A percentile compares a stretch with the other conserved stretches of the same genome.
Conservation (phyloP, 78 protist genomes). For the Dictyostelium firmibasis region DNA sequence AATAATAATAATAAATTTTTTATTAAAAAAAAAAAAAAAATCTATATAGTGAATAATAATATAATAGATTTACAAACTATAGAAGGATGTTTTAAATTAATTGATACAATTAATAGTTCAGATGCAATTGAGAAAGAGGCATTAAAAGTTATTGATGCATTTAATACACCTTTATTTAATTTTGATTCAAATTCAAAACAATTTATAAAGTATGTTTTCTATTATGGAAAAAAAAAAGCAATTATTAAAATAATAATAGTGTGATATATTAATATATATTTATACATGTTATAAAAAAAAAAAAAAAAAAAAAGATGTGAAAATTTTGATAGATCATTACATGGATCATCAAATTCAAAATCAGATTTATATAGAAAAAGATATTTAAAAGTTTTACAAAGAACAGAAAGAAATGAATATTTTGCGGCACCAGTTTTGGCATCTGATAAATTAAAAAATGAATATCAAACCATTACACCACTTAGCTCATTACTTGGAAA, state of each 20-base stretch:
- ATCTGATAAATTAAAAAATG: background rate
- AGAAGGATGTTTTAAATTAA: background rate
- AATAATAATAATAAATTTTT: background rate
- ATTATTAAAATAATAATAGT: too few relatives aligned
- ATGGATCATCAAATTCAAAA: conserved; percentile 53
- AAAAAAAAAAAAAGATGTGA: background rate
- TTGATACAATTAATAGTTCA: background rate
- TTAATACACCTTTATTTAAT: conserved; percentile 12
- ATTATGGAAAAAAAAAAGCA: too few relatives aligned
- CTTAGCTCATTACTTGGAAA: conserved; percentile 58
- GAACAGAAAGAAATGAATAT: conserved; percentile 35
- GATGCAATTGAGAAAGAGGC: conserved; percentile 52
- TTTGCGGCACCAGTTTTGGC: conserved; percentile 34
- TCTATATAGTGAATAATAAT: background rate
- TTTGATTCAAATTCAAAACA: conserved; percentile 27
- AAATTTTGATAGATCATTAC: conserved; percentile 12
- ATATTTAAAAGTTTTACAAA: conserved; percentile 32
- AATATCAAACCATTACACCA: conserved; percentile 19
- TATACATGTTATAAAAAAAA: too few relatives aligned
- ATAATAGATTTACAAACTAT: conserved; percentile 2
- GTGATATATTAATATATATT: too few relatives aligned
- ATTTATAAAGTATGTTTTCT: conserved; percentile 19
- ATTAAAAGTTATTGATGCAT: conserved; percentile 44
- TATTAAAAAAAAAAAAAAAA: background rate
- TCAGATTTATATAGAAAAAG: conserved; percentile 34